Conservation (phyloP, 192 early-diverging fungal genomes). For the Backusella tarrabulga region DNA sequence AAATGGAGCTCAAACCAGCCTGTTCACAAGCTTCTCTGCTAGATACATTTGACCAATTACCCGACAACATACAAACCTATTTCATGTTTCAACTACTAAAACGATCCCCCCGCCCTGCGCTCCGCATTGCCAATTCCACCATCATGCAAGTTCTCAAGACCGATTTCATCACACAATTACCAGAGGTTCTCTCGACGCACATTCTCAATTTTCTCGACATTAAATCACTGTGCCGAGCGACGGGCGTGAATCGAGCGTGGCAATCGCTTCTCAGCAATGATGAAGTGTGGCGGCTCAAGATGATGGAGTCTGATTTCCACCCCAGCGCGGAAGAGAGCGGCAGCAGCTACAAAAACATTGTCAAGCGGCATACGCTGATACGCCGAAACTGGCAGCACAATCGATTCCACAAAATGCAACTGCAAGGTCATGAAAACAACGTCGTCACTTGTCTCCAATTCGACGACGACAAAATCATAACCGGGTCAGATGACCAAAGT, state of each 20-base stretch:
- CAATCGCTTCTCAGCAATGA: conserved; percentile 68
- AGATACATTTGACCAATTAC: conserved; percentile 78
- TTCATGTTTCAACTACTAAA: conserved; percentile 87
- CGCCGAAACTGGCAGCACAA: conserved; percentile 85
- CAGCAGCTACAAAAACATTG: conserved; percentile 71
- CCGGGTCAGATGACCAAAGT: conserved; percentile 89
- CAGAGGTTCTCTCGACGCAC: conserved; percentile 63
- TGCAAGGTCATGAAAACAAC: conserved; percentile 72
- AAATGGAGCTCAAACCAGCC: neutral
- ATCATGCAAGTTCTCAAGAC: conserved; percentile 84
- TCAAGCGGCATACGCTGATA: conserved; percentile 74
- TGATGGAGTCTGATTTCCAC: conserved; percentile 42
- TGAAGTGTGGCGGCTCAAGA: conserved; percentile 44
- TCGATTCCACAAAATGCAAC: conserved; percentile 68
- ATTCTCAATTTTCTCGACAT: conserved; percentile 87
- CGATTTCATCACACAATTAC: conserved; percentile 80
- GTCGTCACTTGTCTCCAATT: conserved; percentile 90
- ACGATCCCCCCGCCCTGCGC: conserved; percentile 62
- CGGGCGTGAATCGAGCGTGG: conserved; percentile 82
- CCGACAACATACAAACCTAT: conserved; percentile 81
- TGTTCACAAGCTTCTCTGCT: conserved; percentile 15
- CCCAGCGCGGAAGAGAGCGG: conserved; percentile 41
- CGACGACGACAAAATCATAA: conserved; percentile 93
- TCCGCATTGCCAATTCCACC: conserved; percentile 84
- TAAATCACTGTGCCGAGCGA: conserved; percentile 69